Conservation (phyloP, 2,329 filamentous ascomycete species). For the Blastomyces percursus region DNA sequence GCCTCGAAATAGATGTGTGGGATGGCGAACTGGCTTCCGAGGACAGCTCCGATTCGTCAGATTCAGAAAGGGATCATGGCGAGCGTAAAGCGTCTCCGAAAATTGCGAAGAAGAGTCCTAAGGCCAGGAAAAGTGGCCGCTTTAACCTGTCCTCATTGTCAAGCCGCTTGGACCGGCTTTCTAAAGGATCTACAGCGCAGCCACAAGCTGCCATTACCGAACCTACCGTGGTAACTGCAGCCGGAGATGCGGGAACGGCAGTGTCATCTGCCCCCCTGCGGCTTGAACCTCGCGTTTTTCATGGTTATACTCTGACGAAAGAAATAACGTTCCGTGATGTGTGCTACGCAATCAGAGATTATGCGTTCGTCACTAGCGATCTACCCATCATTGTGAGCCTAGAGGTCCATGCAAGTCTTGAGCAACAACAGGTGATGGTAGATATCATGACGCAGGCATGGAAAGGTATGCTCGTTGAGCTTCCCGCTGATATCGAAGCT, state of each 20-base stretch:
- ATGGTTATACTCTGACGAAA: conserved; percentile 76
- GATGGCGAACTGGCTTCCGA: conserved; percentile 51
- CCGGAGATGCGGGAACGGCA: not conserved
- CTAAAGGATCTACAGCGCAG: conserved; percentile 1
- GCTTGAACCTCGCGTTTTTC: conserved; percentile 68
- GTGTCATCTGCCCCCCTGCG: conserved; percentile 4
- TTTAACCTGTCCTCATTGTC: conserved; percentile 14
- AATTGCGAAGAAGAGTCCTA: conserved; percentile 17
- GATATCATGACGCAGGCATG: conserved; percentile 87
- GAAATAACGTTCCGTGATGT: conserved; percentile 82
- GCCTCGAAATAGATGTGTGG: conserved; percentile 93
- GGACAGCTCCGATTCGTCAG: conserved; percentile 20
- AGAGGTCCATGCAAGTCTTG: conserved; percentile 71
- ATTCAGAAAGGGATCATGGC: conserved; percentile 15
- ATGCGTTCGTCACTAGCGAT: conserved; percentile 63
- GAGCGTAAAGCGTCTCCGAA: conserved; percentile 4
- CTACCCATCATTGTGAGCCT: conserved; percentile 84
- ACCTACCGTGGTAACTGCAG: conserved; percentile 10
- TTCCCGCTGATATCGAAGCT: conserved; percentile 45
- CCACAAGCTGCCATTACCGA: not conserved
- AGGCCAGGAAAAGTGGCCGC: conserved; percentile 16
- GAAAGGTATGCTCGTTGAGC: conserved; percentile 61
- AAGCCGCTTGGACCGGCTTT: conserved; percentile 11
- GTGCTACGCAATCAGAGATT: conserved; percentile 65
- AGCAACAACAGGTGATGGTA: conserved; percentile 87